Evolutionary conservation across 345 rosid species (phyloP).

Genomic region (Bruguiera gymnorhiza): DNA sequence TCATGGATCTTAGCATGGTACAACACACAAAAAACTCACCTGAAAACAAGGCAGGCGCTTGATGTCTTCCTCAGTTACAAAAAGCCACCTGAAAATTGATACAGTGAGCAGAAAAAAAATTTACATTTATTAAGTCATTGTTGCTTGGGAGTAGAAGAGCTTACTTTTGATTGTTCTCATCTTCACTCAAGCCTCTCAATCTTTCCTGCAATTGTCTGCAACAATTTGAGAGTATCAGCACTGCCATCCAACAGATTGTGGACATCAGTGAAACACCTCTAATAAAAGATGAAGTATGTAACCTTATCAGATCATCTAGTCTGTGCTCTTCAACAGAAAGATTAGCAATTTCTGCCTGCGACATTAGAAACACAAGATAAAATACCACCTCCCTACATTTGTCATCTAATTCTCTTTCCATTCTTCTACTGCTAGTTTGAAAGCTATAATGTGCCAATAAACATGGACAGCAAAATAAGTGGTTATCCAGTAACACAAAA

Average conservation of each 20-base stretch:
- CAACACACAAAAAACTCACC: slow-evolving; percentile 36
- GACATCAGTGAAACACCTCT: slow-evolving; percentile 13
- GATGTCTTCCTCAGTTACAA: slow-evolving; percentile 87
- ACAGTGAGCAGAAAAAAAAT: not conserved
- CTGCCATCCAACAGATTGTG: slow-evolving; percentile 17
- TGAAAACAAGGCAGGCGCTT: slow-evolving; percentile 72
- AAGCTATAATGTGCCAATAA: no score
- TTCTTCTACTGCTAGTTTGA: not conserved
- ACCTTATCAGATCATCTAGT: slow-evolving; percentile 87
- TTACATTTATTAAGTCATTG: not conserved
- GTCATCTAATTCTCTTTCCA: not conserved
- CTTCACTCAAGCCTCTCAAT: slow-evolving; percentile 70
- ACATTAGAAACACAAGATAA: slow-evolving; percentile 18
- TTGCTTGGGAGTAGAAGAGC: slow-evolving; percentile 4
- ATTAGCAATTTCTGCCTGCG: slow-evolving; percentile 77
- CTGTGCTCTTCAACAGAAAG: slow-evolving; percentile 63
- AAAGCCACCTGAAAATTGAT: slow-evolving; percentile 72
- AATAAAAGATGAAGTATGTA: slow-evolving; percentile 24
- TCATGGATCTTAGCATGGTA: not conserved
- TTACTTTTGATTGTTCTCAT: slow-evolving; percentile 77
- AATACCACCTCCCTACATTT: not conserved
- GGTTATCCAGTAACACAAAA: no score
- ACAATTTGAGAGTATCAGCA: slow-evolving; percentile 35
- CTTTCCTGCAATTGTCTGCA: slow-evolving; percentile 82
- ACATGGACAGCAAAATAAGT: no score